Evolutionary conservation across 2,329 filamentous ascomycete species (phyloP).

Genomic region (Penicillium sclerotiorum): DNA sequence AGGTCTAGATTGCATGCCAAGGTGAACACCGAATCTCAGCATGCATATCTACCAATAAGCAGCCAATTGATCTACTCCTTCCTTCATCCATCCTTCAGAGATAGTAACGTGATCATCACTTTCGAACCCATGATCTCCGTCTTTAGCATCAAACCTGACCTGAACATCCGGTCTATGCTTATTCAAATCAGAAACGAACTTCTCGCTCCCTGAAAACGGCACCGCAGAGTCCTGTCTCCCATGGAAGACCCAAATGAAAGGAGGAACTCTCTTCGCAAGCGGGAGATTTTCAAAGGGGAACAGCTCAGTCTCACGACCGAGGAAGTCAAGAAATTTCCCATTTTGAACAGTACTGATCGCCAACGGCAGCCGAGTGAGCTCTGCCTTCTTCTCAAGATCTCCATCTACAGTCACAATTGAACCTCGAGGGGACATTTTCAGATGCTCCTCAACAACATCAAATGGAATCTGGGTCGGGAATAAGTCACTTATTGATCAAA

Average conservation of each 20-base stretch:
- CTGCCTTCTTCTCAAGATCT: background rate
- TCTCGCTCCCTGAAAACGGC: conserved; percentile 2
- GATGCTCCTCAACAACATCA: conserved; percentile 7
- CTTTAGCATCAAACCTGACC: conserved; percentile 3
- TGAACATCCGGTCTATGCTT: conserved; percentile 2
- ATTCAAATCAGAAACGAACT: conserved; percentile 2
- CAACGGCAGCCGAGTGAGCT: background rate
- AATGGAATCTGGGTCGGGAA: conserved; percentile 1
- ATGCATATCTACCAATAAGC: conserved; percentile 1
- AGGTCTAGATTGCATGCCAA: background rate
- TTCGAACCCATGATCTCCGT: conserved; percentile 7
- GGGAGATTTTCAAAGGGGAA: conserved; percentile 12
- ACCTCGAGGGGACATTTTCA: background rate
- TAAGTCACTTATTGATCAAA: background rate
- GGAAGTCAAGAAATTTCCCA: conserved; percentile 9
- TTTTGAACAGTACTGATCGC: conserved; percentile 8
- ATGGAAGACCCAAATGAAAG: conserved; percentile 13
- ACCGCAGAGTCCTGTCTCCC: conserved; percentile 10
- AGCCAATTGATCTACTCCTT: background rate
- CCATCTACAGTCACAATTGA: conserved; percentile 5
- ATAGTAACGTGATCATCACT: background rate
- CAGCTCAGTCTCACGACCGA: conserved; percentile 5
- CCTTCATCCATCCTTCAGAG: conserved; percentile 4
- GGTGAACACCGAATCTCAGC: too few species aligned
- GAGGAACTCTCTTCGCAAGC: background rate